These are phyloP conservation scores for Pseudodiploospora longispora DNA, from an alignment of 2,329 filamentous ascomycete genomes.

Conservation along the genomic window DNA sequence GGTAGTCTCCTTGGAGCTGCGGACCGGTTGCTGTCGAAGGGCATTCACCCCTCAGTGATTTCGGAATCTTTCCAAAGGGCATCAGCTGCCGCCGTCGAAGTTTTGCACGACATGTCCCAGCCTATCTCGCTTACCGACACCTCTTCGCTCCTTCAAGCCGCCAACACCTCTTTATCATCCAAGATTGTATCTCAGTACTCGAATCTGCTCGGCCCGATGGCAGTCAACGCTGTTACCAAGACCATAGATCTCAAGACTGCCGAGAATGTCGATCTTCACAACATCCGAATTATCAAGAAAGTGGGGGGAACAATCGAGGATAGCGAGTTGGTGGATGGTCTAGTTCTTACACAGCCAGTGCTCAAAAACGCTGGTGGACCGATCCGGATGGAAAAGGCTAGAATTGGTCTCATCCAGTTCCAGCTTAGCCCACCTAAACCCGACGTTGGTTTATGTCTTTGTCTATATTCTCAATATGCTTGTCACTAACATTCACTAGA, in stretches of 20 bases:
- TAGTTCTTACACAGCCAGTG: slow-evolving; percentile 86
- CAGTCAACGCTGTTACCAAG: slow-evolving; percentile 91
- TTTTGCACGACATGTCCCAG: slow-evolving; percentile 91
- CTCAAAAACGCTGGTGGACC: slow-evolving; percentile 92
- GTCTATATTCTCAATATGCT: neutral
- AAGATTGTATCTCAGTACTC: slow-evolving; percentile 99
- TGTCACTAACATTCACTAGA: slow-evolving; percentile 41
- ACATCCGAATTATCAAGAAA: slow-evolving; percentile 96
- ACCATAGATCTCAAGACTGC: slow-evolving; percentile 93
- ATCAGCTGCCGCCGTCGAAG: slow-evolving; percentile 76
- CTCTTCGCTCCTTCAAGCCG: slow-evolving; percentile 85
- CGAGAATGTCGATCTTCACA: slow-evolving; percentile 92
- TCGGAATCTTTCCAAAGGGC: slow-evolving; percentile 96
- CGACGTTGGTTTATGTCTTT: slow-evolving; percentile 53
- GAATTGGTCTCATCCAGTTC: slow-evolving; percentile 95
- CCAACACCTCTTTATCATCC: slow-evolving; percentile 92
- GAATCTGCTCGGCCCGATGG: slow-evolving; percentile 91
- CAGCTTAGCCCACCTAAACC: slow-evolving; percentile 97
- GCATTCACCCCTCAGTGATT: slow-evolving; percentile 95
- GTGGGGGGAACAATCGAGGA: slow-evolving; percentile 97
- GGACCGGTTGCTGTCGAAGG: slow-evolving; percentile 82
- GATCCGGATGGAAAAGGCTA: slow-evolving; percentile 90
- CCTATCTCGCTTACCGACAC: slow-evolving; percentile 86
- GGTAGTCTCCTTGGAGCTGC: slow-evolving; percentile 91
- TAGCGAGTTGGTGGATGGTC: slow-evolving; percentile 90